Evolutionary conservation across 257 asterid genomes (phyloP), one percentile per base, ranked within the genome.

Genomic region (Prunella vulgaris): DNA sequence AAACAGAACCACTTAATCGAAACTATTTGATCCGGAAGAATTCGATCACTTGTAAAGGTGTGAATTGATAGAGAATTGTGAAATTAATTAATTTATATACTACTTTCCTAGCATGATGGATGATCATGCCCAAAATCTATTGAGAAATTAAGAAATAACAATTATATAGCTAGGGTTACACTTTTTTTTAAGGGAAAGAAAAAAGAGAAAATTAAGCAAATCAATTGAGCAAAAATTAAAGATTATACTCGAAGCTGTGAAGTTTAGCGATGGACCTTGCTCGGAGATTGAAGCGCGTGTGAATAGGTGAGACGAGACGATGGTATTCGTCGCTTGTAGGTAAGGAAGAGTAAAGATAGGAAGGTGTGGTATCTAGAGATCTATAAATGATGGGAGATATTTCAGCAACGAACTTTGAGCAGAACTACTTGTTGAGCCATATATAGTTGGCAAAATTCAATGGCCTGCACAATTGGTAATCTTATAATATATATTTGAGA

Each of bases 351-450:
- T 73, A 68, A 79, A 56, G 71, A 77, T 75, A 82, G 81, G 49
- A 18, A 33, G 84, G 82, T 66, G 83, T 82, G 86, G 81, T 14
- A 42, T n/a, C 51, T 70, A 59, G 86, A 81, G 12, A 42, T n/a
- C 51, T 70, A 59, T 44, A 49, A 33, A 38, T 68, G 77, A 42
- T 77, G 75, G 64, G 59, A 63, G 20, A 17, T 64, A 60, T 37
- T 64, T 60, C 68, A 51, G 69, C 51, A 35, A 51, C 4, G 14
- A 18, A 70, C 66, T 46, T 72, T 73, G 18, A 71, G 63, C 17
- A 49, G 7, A 13, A 67, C 27, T 46, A 46, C 20, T 69, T 38
- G 64, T 15, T 74, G 53, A 51, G 69, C 52, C 58, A 72, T n/a
- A n/a, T n/a, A n/a, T 74, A 32, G 68, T 71, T 71, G 77, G 74